Evolutionary conservation across 306 rosid species (phyloP).

Genomic region (Morella rubra): DNA sequence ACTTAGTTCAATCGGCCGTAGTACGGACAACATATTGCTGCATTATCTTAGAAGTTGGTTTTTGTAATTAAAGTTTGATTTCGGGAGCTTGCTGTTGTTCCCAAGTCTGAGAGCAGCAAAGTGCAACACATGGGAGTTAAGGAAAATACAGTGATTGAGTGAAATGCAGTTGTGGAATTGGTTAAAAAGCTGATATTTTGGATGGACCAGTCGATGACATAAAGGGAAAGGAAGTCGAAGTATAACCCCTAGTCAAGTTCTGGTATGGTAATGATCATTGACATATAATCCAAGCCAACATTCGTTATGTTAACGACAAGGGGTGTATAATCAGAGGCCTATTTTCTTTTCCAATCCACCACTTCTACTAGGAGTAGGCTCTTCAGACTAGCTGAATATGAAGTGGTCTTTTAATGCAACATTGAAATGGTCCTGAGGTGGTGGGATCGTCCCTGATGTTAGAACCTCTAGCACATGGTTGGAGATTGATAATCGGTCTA

Average conservation of each 20-base stretch:
- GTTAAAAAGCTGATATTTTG: not conserved
- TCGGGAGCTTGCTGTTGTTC: conserved; percentile 1
- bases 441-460: no score
- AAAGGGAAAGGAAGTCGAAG: not conserved
- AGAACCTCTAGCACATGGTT: no score
- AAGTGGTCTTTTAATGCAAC: no score
- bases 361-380: no score
- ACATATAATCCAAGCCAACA: not conserved
- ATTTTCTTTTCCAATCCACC: no score
- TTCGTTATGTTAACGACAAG: not conserved
- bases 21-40: not conserved
- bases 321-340: not conserved
- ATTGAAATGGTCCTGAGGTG: no score
- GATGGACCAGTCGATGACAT: not conserved
- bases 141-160: not conserved
- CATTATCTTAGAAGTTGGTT: not conserved
- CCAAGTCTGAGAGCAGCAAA: conserved; percentile 1
- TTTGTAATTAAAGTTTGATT: conserved; percentile 3
- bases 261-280: not conserved
- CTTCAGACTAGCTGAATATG: no score
- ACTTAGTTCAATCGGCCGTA: conserved; percentile 1
- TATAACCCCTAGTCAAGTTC: not conserved
- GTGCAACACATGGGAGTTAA: not conserved
- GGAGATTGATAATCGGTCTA: not conserved
- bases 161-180: not conserved